These are phyloP conservation scores for Alloteropsis semialata DNA, from an alignment of 176 grass and related monocot species.

Conservation along the genomic window DNA sequence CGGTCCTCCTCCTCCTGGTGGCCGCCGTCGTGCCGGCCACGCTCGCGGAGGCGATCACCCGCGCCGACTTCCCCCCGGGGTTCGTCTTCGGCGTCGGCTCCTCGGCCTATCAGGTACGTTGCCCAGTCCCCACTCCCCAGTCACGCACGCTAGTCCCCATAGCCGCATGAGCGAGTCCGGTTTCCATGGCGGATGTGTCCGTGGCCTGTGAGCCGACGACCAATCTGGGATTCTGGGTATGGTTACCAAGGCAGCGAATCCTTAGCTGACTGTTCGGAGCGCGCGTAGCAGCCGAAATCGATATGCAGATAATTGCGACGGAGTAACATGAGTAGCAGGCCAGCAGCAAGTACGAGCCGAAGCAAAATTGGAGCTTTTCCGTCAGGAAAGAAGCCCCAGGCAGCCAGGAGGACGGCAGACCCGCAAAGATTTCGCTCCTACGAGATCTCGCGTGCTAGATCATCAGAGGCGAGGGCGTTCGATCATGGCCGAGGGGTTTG, in stretches of 20 bases:
- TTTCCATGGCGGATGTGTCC: background rate
- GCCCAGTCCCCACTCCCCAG: no score
- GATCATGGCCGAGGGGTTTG: no score
- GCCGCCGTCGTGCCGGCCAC: background rate
- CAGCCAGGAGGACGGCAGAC: no score
- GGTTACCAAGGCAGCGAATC: background rate
- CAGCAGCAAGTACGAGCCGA: no score
- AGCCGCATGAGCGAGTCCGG: background rate
- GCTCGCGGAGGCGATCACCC: conserved; percentile 25
- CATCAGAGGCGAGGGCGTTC: no score
- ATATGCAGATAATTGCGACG: background rate
- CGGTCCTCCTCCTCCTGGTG: background rate
- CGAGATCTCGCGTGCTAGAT: no score
- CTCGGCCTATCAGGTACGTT: conserved; percentile 64
- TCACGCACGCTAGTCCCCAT: no score
- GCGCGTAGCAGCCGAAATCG: background rate
- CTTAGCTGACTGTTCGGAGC: background rate
- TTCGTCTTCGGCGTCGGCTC: conserved; percentile 73
- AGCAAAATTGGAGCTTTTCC: no score
- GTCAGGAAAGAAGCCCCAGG: no score
- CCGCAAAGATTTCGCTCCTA: no score
- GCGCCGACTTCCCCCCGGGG: conserved; percentile 42
- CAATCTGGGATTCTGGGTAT: background rate
- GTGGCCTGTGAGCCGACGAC: background rate
- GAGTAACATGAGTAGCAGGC: no score